Evolutionary conservation across 2,329 filamentous ascomycete genomes (phyloP), one percentile per base, ranked within the genome.

Genomic region (Juglanconis oblonga): DNA sequence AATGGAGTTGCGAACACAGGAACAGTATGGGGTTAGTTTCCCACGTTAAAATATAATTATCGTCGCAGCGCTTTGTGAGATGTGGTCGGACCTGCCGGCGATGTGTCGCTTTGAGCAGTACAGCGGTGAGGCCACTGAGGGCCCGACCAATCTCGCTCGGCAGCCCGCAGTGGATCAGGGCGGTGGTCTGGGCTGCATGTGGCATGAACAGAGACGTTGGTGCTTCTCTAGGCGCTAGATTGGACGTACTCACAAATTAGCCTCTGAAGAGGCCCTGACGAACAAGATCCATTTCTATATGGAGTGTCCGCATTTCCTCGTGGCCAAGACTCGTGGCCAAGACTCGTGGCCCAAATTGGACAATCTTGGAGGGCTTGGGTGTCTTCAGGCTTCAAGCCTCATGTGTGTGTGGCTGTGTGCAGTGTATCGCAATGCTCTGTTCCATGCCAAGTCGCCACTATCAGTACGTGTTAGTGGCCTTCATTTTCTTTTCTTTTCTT

Each of bases 61-160:
- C 44, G 14, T 11, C 44, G 13, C 8, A n/a, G 5, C 14, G 44
- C 5, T 7, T 17, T 47, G 44, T 35, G 31, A 4, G 24, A 35
- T 33, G 14, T 24, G 52, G 44, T 11, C 44, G 17, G 53, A 44
- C n/a, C 45, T 56, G 44, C 54, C 24, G 44, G 45, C 54, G 17
- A 49, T 48, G 45, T 48, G 45, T 49, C 45, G 33, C 13, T 40
- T 31, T 40, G 33, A 29, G 40, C 6, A 13, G 54, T 17, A 14
- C 54, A 50, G 54, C 54, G 54, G 54, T 56, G 54, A 56, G 54
- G 54, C 42, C 33, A 38, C 45, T 29, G 10, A 7, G 32, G 38
- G 33, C 17, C 44, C 17, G 54, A 55, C 31, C 52, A 44, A 55
- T 55, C 52, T 29, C 52, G 31, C 29, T 29, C 32, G 40, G 31